Evolutionary conservation across 2,329 filamentous ascomycete genomes (phyloP).

Genomic region (Trichophyton simii): DNA sequence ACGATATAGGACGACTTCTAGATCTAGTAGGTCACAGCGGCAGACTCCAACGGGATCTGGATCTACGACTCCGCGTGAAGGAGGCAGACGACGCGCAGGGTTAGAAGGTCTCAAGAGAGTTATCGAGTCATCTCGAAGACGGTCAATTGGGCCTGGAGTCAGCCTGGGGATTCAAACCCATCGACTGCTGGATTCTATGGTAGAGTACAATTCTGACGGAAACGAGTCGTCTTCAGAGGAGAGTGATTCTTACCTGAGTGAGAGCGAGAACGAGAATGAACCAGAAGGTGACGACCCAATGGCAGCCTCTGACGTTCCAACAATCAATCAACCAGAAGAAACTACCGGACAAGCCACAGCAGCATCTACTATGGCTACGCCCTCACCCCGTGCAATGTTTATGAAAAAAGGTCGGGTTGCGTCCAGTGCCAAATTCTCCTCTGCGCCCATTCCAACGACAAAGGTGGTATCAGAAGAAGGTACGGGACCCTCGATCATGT

Average conservation of each 20-base stretch:
- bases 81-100: constrained; percentile 33
- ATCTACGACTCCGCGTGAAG: constrained; percentile 40
- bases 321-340: constrained; percentile 6
- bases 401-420: constrained; percentile 17
- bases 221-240: constrained; percentile 28
- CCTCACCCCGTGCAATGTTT: constrained; percentile 5
- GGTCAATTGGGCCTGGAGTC: constrained; percentile 45
- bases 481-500: constrained; percentile 61
- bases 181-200: constrained; percentile 50
- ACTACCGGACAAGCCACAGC: too few relatives aligned
- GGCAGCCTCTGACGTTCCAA: constrained; percentile 1
- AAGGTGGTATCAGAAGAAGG: constrained; percentile 53
- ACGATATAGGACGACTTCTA: constrained; percentile 24
- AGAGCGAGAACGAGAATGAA: constrained; percentile 12
- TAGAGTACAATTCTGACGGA: constrained; percentile 36
- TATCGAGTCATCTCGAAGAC: constrained; percentile 45
- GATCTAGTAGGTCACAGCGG: constrained; percentile 11
- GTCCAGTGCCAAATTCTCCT: constrained; percentile 47
- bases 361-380: not conserved
- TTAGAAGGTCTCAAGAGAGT: constrained; percentile 50
- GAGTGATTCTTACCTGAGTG: constrained; percentile 30
- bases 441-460: constrained; percentile 58
- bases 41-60: constrained; percentile 20
- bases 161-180: constrained; percentile 66
- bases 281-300: constrained; percentile 1